These are phyloP conservation scores for Boletus pseudo-olivaceus DNA, from an alignment of 768 basidiomycete genomes.

Conservation along the genomic window DNA sequence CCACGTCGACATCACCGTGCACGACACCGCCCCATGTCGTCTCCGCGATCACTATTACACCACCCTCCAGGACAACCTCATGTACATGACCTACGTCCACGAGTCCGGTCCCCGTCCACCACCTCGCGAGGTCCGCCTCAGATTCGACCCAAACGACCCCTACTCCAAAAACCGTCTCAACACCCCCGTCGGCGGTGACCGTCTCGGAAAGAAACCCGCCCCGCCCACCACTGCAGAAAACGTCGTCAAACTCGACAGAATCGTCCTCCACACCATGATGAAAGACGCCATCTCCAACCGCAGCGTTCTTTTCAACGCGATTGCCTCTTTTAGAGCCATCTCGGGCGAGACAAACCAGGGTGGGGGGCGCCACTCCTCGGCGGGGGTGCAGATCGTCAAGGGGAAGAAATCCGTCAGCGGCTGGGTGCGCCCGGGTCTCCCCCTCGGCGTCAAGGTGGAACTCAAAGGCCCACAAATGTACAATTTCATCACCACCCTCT, in stretches of 20 bases:
- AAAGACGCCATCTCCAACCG: slow-evolving; percentile 76
- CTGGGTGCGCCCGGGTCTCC: slow-evolving; percentile 81
- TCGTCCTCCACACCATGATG: slow-evolving; percentile 82
- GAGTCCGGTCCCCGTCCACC: slow-evolving; percentile 50
- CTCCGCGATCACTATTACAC: slow-evolving; percentile 80
- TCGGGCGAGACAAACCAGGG: slow-evolving; percentile 77
- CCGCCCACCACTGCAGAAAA: slow-evolving; percentile 66
- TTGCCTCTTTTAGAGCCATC: slow-evolving; percentile 85
- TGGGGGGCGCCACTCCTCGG: slow-evolving; percentile 63
- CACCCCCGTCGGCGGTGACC: slow-evolving; percentile 68
- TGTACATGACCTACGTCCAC: slow-evolving; percentile 95
- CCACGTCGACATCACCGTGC: slow-evolving; percentile 60
- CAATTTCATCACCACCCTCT: slow-evolving; percentile 82
- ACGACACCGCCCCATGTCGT: slow-evolving; percentile 70
- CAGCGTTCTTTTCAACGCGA: slow-evolving; percentile 70
- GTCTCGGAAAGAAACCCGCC: slow-evolving; percentile 62
- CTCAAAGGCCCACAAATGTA: slow-evolving; percentile 92
- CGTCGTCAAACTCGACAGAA: slow-evolving; percentile 73
- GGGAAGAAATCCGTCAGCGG: slow-evolving; percentile 67
- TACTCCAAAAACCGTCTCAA: slow-evolving; percentile 79
- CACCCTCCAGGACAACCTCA: slow-evolving; percentile 80
- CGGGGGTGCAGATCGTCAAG: slow-evolving; percentile 77
- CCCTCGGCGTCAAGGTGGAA: slow-evolving; percentile 87
- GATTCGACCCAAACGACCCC: slow-evolving; percentile 74
- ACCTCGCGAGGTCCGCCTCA: slow-evolving; percentile 58